phyloP scores from a whole-genome alignment of 108 stramenopile genomes.

The Skeletonema tropicum region DNA sequence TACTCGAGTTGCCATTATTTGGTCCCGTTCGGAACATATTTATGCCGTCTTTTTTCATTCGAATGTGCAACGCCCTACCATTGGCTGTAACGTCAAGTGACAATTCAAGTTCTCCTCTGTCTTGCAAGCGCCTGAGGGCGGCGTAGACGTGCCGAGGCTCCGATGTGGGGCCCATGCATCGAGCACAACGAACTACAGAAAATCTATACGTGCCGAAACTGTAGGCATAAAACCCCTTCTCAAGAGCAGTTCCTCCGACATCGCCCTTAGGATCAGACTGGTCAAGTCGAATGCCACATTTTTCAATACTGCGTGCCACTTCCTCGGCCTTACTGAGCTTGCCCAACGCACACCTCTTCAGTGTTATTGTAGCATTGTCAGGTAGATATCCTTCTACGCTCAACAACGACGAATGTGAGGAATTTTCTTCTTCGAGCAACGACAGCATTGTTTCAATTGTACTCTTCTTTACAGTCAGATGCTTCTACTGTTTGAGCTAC shows the following conservation, averaged over 20 bases:
- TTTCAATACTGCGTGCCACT: slow-evolving; percentile 58
- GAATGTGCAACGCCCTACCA: slow-evolving; percentile 66
- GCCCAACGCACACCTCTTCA: slow-evolving; percentile 70
- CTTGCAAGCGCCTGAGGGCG: slow-evolving; percentile 76
- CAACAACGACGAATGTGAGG: slow-evolving; percentile 53
- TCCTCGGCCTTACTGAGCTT: slow-evolving; percentile 66
- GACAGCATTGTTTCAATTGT: slow-evolving; percentile 87
- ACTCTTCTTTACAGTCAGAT: slow-evolving; percentile 84
- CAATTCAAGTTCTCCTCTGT: slow-evolving; percentile 72
- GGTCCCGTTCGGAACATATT: slow-evolving; percentile 38
- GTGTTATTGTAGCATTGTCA: slow-evolving; percentile 66
- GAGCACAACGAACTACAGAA: slow-evolving; percentile 72
- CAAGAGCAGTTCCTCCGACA: slow-evolving; percentile 50
- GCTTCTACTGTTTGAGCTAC: slow-evolving; percentile 47
- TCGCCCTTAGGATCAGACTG: slow-evolving; percentile 7
- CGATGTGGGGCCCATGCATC: slow-evolving; percentile 62
- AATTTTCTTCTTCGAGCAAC: slow-evolving; percentile 64
- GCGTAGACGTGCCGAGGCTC: slow-evolving; percentile 90
- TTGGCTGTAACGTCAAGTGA: slow-evolving; percentile 54
- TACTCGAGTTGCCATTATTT: slow-evolving; percentile 1
- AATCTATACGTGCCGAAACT: slow-evolving; percentile 72
- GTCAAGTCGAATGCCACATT: slow-evolving; percentile 56
- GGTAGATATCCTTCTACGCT: slow-evolving; percentile 72
- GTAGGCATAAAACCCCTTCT: slow-evolving; percentile 72
- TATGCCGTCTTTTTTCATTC: slow-evolving; percentile 52